Conservation (phyloP, 352 stramenopile species). For the Globisporangium middletonii region DNA sequence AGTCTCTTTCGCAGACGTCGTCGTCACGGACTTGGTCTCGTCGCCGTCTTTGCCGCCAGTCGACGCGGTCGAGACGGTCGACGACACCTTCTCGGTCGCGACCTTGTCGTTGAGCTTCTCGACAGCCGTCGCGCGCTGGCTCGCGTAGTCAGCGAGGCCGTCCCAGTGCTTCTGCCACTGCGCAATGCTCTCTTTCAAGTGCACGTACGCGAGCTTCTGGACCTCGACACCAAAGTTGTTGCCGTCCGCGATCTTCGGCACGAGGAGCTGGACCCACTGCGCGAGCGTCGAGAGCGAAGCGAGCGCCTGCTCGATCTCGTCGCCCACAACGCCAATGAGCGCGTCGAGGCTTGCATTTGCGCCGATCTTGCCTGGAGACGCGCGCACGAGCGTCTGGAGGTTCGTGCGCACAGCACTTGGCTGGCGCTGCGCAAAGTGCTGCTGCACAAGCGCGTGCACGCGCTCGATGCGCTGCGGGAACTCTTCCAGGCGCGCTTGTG, state of each 20-base stretch:
- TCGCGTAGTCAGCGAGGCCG: constrained; percentile 61
- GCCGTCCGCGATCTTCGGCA: constrained; percentile 73
- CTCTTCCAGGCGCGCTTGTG: constrained; percentile 33
- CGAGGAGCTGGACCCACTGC: constrained; percentile 69
- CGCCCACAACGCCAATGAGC: constrained; percentile 33
- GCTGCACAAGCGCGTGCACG: constrained; percentile 38
- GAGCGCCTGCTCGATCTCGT: constrained; percentile 53
- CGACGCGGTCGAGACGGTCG: constrained; percentile 48
- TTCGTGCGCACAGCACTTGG: constrained; percentile 32
- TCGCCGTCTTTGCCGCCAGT: constrained; percentile 63
- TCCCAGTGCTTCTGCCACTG: constrained; percentile 80
- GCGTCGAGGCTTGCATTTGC: constrained; percentile 35
- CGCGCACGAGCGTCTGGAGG: constrained; percentile 27
- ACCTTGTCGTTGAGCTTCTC: constrained; percentile 74
- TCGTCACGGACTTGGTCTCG: constrained; percentile 62
- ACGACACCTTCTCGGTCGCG: constrained; percentile 49
- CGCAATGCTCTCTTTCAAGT: constrained; percentile 57
- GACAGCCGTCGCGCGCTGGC: constrained; percentile 45
- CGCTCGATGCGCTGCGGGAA: constrained; percentile 38
- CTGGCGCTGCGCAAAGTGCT: constrained; percentile 36
- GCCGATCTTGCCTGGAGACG: constrained; percentile 24
- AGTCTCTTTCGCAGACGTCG: constrained; percentile 54
- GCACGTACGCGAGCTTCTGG: constrained; percentile 66
- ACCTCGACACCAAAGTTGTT: constrained; percentile 89
- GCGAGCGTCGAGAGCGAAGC: constrained; percentile 43